Conservation (phyloP, 495 filamentous ascomycete species). For the Trichoderma reesei region DNA sequence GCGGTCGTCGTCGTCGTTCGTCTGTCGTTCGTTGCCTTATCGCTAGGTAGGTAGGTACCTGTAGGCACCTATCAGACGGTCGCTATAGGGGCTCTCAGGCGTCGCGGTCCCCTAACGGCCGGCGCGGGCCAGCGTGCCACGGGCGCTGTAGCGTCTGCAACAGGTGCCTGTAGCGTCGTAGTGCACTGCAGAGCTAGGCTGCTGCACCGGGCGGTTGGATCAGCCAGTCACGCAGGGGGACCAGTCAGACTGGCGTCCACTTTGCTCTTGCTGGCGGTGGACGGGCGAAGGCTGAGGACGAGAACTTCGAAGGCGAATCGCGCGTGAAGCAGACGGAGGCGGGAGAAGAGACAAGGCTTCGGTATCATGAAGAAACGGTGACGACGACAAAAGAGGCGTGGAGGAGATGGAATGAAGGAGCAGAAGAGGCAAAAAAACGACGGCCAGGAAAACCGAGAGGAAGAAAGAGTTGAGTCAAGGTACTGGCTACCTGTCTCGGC, state of each 20-base stretch:
- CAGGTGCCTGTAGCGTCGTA: neutral
- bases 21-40: too few relatives aligned
- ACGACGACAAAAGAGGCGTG: neutral
- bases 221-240: conserved; percentile 4
- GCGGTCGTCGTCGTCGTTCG: neutral
- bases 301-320: neutral
- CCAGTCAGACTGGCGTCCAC: neutral
- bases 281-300: neutral
- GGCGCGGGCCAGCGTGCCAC: neutral
- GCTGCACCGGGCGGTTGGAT: neutral
- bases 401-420: neutral
- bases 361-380: neutral
- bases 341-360: neutral
- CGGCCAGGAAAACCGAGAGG: neutral
- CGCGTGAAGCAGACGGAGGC: too few relatives aligned
- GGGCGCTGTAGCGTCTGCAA: neutral
- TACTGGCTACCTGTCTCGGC: neutral
- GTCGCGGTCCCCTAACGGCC: neutral
- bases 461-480: neutral
- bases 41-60: too few relatives aligned
- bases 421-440: neutral
- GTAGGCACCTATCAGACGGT: too few relatives aligned
- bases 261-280: neutral
- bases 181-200: neutral
- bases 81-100: neutral